Conservation (phyloP, 495 filamentous ascomycete species). For the Venustampulla echinocandica region DNA sequence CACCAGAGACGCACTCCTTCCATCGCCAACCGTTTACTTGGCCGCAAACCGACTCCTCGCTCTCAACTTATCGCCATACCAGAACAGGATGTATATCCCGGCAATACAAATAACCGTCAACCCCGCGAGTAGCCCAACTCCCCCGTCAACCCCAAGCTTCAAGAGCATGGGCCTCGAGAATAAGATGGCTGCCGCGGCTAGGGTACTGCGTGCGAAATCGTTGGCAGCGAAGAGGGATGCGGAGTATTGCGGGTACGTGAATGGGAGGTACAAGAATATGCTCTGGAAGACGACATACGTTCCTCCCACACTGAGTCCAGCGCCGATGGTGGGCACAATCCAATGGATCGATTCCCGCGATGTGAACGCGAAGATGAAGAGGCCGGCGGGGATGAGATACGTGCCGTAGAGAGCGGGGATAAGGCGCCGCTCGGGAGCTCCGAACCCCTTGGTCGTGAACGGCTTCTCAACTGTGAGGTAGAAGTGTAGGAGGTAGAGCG, state of each 20-base stretch:
- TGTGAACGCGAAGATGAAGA: constrained; percentile 59
- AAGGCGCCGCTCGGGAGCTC: constrained; percentile 41
- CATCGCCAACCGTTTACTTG: constrained; percentile 1
- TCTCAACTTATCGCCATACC: constrained; percentile 5
- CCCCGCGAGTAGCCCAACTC: constrained; percentile 39
- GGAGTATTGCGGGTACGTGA: constrained; percentile 34
- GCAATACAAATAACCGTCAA: constrained; percentile 21
- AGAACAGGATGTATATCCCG: constrained; percentile 15
- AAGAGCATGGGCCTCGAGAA: constrained; percentile 28
- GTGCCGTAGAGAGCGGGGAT: constrained; percentile 42
- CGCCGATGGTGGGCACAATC: constrained; percentile 41
- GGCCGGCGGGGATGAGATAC: constrained; percentile 42
- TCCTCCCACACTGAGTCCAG: constrained; percentile 38
- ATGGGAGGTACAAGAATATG: constrained; percentile 61
- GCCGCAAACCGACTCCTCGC: constrained; percentile 33
- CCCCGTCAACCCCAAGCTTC: constrained; percentile 39
- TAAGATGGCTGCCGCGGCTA: constrained; percentile 42
- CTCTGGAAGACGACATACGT: constrained; percentile 55
- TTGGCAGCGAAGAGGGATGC: constrained; percentile 49
- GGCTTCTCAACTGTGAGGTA: constrained; percentile 38
- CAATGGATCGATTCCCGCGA: constrained; percentile 41
- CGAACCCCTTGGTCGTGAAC: constrained; percentile 30
- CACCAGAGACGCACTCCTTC: constrained; percentile 2
- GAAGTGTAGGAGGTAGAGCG: constrained; percentile 39
- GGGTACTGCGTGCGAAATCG: constrained; percentile 35